Evolutionary conservation across 345 rosid species (phyloP).

Genomic region (Eucalyptus polybractea): DNA sequence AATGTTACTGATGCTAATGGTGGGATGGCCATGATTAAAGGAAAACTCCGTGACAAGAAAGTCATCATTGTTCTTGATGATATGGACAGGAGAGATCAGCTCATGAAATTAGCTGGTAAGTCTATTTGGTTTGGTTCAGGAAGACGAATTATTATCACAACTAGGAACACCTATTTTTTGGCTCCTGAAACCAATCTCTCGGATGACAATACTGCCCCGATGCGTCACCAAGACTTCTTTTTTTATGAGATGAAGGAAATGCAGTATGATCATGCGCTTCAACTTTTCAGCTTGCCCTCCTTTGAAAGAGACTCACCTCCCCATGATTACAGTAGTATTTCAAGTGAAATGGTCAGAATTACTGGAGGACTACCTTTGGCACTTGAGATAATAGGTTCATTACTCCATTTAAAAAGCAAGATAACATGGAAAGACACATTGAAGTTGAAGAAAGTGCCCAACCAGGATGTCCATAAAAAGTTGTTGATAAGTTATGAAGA

Average conservation of each 20-base stretch:
- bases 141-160: background rate
- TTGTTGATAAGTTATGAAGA: background rate
- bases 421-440: background rate
- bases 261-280: background rate
- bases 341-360: background rate
- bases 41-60: fast-evolving
- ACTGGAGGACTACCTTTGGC: background rate
- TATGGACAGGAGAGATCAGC: background rate
- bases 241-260: background rate
- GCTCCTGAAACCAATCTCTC: background rate
- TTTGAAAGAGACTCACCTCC: background rate
- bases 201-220: no score
- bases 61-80: background rate
- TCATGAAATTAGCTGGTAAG: background rate
- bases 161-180: background rate
- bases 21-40: background rate
- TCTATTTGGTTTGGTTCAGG: background rate
- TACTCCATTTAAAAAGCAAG: background rate
- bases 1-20: fast-evolving
- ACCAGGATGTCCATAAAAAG: background rate
- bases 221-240: background rate
- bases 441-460: background rate
- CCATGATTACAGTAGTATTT: background rate
- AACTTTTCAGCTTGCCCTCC: background rate
- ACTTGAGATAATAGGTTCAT: background rate